phyloP scores from a whole-genome alignment of 345 rosid genomes.

The Salix brachista region DNA sequence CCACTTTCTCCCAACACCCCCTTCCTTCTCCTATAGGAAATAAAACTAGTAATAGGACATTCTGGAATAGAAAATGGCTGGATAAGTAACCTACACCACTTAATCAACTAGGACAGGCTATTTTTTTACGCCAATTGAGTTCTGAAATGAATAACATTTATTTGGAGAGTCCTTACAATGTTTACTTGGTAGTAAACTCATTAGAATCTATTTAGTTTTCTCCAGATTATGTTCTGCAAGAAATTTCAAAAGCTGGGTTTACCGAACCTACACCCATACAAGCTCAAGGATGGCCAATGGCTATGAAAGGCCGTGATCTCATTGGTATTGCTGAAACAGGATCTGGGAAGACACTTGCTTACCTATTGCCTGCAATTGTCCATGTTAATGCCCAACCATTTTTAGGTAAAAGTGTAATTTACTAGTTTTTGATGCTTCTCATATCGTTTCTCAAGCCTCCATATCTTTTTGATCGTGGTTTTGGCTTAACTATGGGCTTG shows the following conservation, averaged over 20 bases:
- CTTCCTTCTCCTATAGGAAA: too few relatives aligned
- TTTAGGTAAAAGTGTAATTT: slow-evolving; percentile 46
- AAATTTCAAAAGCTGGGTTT: slow-evolving; percentile 89
- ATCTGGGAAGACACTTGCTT: slow-evolving; percentile 94
- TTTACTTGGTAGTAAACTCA: background rate
- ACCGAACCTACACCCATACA: slow-evolving; percentile 95
- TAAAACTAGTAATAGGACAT: too few relatives aligned
- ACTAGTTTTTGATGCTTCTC: background rate
- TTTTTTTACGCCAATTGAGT: too few relatives aligned
- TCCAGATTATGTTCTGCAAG: slow-evolving; percentile 93
- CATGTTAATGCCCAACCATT: slow-evolving; percentile 98
- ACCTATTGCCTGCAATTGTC: slow-evolving; percentile 90
- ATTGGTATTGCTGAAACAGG: slow-evolving; percentile 99
- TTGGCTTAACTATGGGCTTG: background rate
- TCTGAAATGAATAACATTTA: too few relatives aligned
- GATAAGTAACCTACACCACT: too few relatives aligned
- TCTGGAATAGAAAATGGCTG: too few relatives aligned
- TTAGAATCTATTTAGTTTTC: slow-evolving; percentile 7
- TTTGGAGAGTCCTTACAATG: background rate
- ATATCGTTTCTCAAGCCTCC: background rate
- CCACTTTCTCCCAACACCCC: too few relatives aligned
- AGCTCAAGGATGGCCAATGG: slow-evolving; percentile 99
- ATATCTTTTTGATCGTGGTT: background rate
- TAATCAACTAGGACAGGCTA: too few relatives aligned
- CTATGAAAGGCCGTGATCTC: slow-evolving; percentile 92